phyloP scores from a whole-genome alignment of 768 basidiomycete species.

The Podaxis sp. region DNA sequence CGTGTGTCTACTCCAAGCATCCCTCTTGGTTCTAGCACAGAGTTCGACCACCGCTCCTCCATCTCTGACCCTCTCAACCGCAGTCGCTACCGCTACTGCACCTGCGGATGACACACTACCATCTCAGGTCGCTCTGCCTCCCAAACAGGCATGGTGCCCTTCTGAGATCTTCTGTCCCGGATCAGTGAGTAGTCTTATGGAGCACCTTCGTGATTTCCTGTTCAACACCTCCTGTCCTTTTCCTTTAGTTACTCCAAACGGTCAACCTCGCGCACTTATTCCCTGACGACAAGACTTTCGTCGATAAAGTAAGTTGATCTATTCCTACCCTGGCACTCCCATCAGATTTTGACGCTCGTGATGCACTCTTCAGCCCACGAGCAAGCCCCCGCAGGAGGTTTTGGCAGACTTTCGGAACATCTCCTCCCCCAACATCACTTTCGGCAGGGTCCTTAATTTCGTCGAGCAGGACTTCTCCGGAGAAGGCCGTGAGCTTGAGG shows the following conservation, averaged over 20 bases:
- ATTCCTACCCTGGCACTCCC: background rate
- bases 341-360: background rate
- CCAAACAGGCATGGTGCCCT: slow-evolving; percentile 74
- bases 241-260: slow-evolving; percentile 72
- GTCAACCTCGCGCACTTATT: slow-evolving; percentile 78
- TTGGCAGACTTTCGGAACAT: slow-evolving; percentile 66
- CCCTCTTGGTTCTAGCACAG: slow-evolving; percentile 1
- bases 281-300: slow-evolving; percentile 84
- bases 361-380: slow-evolving; percentile 60
- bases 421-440: slow-evolving; percentile 46
- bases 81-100: slow-evolving; percentile 63
- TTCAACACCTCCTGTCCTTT: slow-evolving; percentile 18
- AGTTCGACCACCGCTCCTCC: slow-evolving; percentile 17
- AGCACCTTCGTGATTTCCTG: slow-evolving; percentile 7
- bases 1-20: slow-evolving; percentile 6
- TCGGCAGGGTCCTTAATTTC: slow-evolving; percentile 65
- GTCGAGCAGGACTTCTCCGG: slow-evolving; percentile 76
- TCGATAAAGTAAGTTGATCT: slow-evolving; percentile 54
- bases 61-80: slow-evolving; percentile 52
- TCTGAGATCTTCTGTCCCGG: slow-evolving; percentile 82
- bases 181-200: slow-evolving; percentile 42
- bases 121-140: slow-evolving; percentile 63
- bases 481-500: slow-evolving; percentile 82
- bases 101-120: slow-evolving; percentile 54
- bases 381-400: slow-evolving; percentile 61